Evolutionary conservation across 208 protist genomes (phyloP).

Genomic region (Leishmania aethiopica): DNA sequence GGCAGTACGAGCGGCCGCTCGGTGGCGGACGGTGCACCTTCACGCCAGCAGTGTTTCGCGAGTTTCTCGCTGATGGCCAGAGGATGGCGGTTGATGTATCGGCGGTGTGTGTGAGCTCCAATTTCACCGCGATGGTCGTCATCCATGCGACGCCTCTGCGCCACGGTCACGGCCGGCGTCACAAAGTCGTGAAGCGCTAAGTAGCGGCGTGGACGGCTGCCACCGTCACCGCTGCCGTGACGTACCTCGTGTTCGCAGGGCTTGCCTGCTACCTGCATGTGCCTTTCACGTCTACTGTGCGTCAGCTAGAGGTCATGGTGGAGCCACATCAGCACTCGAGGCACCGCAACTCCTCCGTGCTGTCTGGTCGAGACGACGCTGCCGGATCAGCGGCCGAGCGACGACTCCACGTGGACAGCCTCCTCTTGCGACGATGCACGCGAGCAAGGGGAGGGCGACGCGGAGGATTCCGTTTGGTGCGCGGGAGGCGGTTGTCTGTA

Average conservation of each 20-base stretch:
- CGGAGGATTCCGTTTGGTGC: too few species aligned
- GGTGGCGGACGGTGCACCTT: slow-evolving; percentile 10
- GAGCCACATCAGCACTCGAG: not conserved
- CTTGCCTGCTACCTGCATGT: slow-evolving; percentile 15
- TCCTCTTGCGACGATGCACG: too few species aligned
- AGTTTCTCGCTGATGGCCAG: slow-evolving; percentile 16
- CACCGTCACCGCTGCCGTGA: not conserved
- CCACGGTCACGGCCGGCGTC: too few species aligned
- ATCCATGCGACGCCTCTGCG: slow-evolving; percentile 1
- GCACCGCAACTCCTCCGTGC: not conserved
- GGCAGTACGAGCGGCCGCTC: not conserved
- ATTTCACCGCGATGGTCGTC: slow-evolving; percentile 22
- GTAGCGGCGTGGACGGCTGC: slow-evolving; percentile 6
- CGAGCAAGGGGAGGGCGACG: too few species aligned
- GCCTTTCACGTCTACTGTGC: slow-evolving; percentile 14
- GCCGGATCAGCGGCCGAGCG: too few species aligned
- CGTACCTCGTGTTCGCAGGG: slow-evolving; percentile 10
- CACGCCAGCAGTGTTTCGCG: slow-evolving; percentile 9
- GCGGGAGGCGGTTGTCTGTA: too few species aligned
- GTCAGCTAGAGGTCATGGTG: slow-evolving; percentile 21
- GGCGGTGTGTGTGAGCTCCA: slow-evolving; percentile 15
- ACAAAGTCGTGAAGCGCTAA: slow-evolving; percentile 12
- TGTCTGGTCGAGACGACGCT: too few species aligned
- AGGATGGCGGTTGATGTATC: slow-evolving; percentile 20
- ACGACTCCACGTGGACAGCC: too few species aligned